Base-by-base conservation (phyloP, 140 eudicot genomes). In the Erigeron philadelphicus region DNA sequence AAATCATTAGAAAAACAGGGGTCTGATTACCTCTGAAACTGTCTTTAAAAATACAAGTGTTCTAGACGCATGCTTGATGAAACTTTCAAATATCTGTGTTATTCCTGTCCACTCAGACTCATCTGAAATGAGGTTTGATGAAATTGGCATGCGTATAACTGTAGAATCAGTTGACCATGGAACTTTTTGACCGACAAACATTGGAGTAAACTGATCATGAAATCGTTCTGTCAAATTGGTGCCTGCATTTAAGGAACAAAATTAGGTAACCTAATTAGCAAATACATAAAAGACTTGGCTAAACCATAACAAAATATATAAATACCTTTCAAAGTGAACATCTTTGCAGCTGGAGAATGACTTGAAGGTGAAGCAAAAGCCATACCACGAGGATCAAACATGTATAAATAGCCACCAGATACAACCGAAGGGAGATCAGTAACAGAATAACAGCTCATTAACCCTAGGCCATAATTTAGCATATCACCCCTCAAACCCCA, bases 401-500 rank as follows among this genome's bases (percentile, higher is more conserved):
- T 87, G 63, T 89, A 89, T 71, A 85, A 82, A 84, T 49, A 83
- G 58, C 97, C 97, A 78, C 88, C 94, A 78, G 99, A 89, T 56
- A 94, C 62, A 61, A 94, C 84, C 70, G 95, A 89, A 47, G 79
- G 90, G 70, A 94, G 81, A 81, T 94, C 95, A 68, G 89, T 83
- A 79, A 94, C 68, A 60, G 84, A 83, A 75, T 85, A 94, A 87
- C 89, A 84, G 81, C 95, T 94, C 68, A 94, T 84, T 78, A 94
- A 76, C 21, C 94, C 99, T 75, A 94, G 82, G 59, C 97, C 99
- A 70, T 89, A 89, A 80, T 78, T 87, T 60, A 94, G 83, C 75
- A 93, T 89, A 71, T 89, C 94, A 68, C 94, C 95, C 77, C 95
- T 84, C 56, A 94, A 75, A 79, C 87, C 86, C 99, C 99, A 94